These are phyloP conservation scores for Silene latifolia DNA, from an alignment of 148 eudicot species.

Conservation along the genomic window DNA sequence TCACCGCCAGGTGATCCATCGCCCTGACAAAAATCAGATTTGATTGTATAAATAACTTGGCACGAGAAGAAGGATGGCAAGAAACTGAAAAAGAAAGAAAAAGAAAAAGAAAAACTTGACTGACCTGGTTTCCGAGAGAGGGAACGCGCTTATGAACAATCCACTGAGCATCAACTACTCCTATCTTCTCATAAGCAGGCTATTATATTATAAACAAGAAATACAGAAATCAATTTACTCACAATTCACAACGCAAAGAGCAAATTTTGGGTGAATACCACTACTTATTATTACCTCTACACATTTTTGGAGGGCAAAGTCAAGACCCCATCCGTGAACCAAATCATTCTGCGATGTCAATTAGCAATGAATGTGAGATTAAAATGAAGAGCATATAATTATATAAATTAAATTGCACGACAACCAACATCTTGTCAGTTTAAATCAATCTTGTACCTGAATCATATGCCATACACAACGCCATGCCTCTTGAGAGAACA, in stretches of 20 bases:
- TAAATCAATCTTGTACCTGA: conserved; percentile 49
- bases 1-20: conserved; percentile 18
- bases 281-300: conserved; percentile 88
- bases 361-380: conserved; percentile 4
- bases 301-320: conserved; percentile 73
- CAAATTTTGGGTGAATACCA: not conserved
- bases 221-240: not conserved
- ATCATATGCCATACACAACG: conserved; percentile 92
- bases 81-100: not conserved
- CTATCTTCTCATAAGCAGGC: conserved; percentile 88
- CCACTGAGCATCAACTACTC: conserved; percentile 95
- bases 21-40: conserved; percentile 26
- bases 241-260: not conserved
- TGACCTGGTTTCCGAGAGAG: conserved; percentile 78
- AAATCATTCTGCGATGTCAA: conserved; percentile 68
- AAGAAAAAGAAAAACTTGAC: too few species aligned
- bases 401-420: not conserved
- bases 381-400: not conserved
- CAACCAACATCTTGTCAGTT: not conserved
- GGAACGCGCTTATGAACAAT: conserved; percentile 70
- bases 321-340: conserved; percentile 99
- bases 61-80: not conserved
- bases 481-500: conserved; percentile 87
- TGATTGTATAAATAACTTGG: not conserved
- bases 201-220: conserved; percentile 28